These are phyloP conservation scores for Tylopilus sp. DNA, from an alignment of 768 basidiomycete species.

Conservation along the genomic window DNA sequence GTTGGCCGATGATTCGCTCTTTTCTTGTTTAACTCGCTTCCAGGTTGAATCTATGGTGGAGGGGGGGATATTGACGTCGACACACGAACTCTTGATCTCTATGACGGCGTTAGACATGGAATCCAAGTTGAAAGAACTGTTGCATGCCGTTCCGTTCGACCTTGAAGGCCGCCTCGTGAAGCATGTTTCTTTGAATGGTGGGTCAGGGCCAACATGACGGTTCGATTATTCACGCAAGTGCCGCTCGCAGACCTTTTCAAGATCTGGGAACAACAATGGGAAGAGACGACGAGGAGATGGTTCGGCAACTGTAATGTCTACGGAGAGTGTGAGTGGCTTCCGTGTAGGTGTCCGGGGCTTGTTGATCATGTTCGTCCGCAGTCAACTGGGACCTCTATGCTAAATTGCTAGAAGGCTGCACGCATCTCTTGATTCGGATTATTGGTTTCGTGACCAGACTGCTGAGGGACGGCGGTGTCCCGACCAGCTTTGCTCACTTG, in stretches of 20 bases:
- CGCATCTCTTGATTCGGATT: slow-evolving; percentile 41
- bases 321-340: slow-evolving; percentile 44
- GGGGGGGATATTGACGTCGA: slow-evolving; percentile 40
- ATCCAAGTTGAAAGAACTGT: slow-evolving; percentile 43
- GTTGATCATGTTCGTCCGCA: slow-evolving; percentile 22
- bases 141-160: slow-evolving; percentile 49
- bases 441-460: slow-evolving; percentile 30
- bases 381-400: slow-evolving; percentile 58
- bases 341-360: neutral
- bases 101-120: slow-evolving; percentile 56
- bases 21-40: neutral
- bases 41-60: slow-evolving; percentile 51
- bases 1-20: slow-evolving; percentile 4
- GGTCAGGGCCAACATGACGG: slow-evolving; percentile 16
- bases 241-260: slow-evolving; percentile 24
- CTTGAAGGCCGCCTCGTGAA: slow-evolving; percentile 54
- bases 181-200: slow-evolving; percentile 46
- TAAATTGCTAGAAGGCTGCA: slow-evolving; percentile 40
- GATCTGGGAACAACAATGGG: slow-evolving; percentile 24
- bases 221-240: neutral
- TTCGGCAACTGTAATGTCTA: slow-evolving; percentile 26
- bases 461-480: slow-evolving; percentile 22
- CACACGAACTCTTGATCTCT: slow-evolving; percentile 48
- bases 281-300: slow-evolving; percentile 17
- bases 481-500: slow-evolving; percentile 35